Evolutionary conservation across 1,139 yeast species (phyloP).

Genomic region (Casaregolazyma lundiana): DNA sequence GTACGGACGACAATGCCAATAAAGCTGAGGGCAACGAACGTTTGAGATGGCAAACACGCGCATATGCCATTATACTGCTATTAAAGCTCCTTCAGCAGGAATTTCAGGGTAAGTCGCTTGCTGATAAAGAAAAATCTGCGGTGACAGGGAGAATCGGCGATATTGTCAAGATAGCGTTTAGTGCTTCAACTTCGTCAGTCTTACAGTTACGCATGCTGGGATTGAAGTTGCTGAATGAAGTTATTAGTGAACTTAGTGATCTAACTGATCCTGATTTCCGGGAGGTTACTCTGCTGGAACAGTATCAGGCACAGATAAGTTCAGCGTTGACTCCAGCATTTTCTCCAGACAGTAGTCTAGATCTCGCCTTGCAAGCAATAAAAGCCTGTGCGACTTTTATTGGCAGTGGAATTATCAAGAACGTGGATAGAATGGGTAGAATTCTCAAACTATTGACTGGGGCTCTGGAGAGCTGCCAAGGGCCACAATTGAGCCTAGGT

Average conservation of each 20-base stretch:
- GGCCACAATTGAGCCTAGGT: slow-evolving; percentile 42
- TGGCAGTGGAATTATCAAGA: slow-evolving; percentile 48
- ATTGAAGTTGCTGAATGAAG: slow-evolving; percentile 58
- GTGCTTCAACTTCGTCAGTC: slow-evolving; percentile 74
- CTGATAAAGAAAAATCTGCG: slow-evolving; percentile 27
- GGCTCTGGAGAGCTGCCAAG: slow-evolving; percentile 55
- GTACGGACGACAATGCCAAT: slow-evolving; percentile 30
- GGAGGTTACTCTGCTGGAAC: slow-evolving; percentile 70
- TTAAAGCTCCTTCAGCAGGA: slow-evolving; percentile 47
- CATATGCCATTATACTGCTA: slow-evolving; percentile 56
- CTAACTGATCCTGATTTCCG: slow-evolving; percentile 71
- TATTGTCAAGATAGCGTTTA: slow-evolving; percentile 73
- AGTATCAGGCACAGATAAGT: slow-evolving; percentile 90
- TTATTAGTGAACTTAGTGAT: slow-evolving; percentile 44
- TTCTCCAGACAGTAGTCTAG: slow-evolving; percentile 64
- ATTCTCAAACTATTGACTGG: slow-evolving; percentile 63
- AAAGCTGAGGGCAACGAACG: slow-evolving; percentile 41
- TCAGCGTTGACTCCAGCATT: slow-evolving; percentile 92
- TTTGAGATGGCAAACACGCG: slow-evolving; percentile 64
- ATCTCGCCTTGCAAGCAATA: slow-evolving; percentile 72
- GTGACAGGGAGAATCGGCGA: slow-evolving; percentile 59
- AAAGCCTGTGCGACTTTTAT: slow-evolving; percentile 76
- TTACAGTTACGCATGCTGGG: slow-evolving; percentile 61
- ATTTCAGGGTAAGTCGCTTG: slow-evolving; percentile 39
- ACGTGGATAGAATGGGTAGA: slow-evolving; percentile 49